phyloP scores from a whole-genome alignment of 148 eudicot genomes.

The Camellia granthamiana region DNA sequence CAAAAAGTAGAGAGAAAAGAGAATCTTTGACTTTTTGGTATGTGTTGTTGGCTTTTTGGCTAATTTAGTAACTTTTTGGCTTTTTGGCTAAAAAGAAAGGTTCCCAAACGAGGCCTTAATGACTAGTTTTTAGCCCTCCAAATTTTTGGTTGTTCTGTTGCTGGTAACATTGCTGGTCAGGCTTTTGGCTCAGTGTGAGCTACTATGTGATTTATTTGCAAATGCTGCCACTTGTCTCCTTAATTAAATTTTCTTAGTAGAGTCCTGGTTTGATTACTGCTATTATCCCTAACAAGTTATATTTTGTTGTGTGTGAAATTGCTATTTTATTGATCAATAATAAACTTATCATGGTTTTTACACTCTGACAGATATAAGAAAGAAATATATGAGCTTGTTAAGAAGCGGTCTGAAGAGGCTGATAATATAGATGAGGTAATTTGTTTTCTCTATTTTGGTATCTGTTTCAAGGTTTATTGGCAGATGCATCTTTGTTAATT shows the following conservation, averaged over 20 bases:
- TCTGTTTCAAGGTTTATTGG: not conserved
- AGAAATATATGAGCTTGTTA: conserved; percentile 44
- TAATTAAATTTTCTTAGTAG: conserved; percentile 2
- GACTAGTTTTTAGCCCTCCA: not conserved
- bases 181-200: not conserved
- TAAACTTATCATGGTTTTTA: conserved; percentile 1
- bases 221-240: not conserved
- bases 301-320: not conserved
- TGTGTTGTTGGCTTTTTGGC: too few species aligned
- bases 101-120: too few species aligned
- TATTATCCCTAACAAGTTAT: conserved; percentile 3
- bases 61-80: too few species aligned
- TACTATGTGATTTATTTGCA: not conserved
- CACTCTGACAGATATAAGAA: conserved; percentile 49
- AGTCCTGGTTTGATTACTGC: not conserved
- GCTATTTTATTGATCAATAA: not conserved
- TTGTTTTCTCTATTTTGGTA: not conserved
- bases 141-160: not conserved
- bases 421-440: conserved; percentile 47
- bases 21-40: too few species aligned
- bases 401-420: conserved; percentile 46
- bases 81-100: too few species aligned
- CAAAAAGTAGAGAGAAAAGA: too few species aligned
- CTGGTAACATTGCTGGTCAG: not conserved
- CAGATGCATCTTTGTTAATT: not conserved